Evolutionary conservation across 192 early-diverging fungal species (phyloP), one percentile per base, ranked within the genome.

Genomic region (Backusella australiensis): DNA sequence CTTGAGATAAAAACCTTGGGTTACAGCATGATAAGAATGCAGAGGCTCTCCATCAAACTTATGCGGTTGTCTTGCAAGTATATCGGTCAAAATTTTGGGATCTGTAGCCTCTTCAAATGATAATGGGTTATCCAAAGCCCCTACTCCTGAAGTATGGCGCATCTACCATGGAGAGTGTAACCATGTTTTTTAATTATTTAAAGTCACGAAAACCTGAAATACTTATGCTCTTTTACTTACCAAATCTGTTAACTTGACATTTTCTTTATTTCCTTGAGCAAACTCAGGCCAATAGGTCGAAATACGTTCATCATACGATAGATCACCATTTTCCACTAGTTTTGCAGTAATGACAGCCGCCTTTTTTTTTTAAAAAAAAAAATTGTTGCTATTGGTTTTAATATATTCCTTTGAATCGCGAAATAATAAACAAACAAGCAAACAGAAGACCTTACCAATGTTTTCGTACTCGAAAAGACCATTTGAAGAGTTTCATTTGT

Each of bases 231-330:
- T 26, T 39, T 67, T 66, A 41, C 69, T 71, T 77, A 77, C 75
- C 21, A 94, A 70, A 73, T 88, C 84, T 1, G 71, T 72, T 38
- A 94, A n/a, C 0, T 90, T 91, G 19, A 94, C 89, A 36, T 93
- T 76, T 44, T 89, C 80, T 78, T 94, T 94, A 65, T 88, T 88
- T 9, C 90, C 89, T 65, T 83, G 82, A 5, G 85, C 92, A 81
- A 94, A 94, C 75, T 93, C 91, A 2, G 93, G 92, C 93, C 93
- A 94, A 74, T 90, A 87, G 6, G 85, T 78, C 1, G 85, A 71
- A 36, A 94, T 84, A 26, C 71, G 78, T 38, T 83, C 81, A 23
- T 81, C 71, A 70, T 89, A 93, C n/a, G 75, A 41, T 3, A 94
- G 26, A 19, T 83, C 39, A 21, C 86, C 87, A 73, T 85, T 72